Evolutionary conservation across 345 rosid species (phyloP), one percentile per base, ranked within the genome.

Genomic region (Salix koriyanagi): DNA sequence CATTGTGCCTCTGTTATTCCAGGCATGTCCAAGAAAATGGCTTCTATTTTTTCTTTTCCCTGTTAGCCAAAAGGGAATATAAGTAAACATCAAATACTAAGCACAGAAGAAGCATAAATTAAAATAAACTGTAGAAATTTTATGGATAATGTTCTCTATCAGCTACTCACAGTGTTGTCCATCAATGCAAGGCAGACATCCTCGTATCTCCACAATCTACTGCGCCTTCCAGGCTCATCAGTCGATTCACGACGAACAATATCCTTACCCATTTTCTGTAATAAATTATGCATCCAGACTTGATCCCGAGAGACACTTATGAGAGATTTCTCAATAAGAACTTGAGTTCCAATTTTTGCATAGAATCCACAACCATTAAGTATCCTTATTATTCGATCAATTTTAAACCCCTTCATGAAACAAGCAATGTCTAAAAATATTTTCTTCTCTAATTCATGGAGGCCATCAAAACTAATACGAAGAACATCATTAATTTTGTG

Each of bases 391-490:
- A 75, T 46, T 13, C 28, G 58, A 48, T 75, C 64, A 0, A 1
- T 75, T 23, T 66, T 41, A 71, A 75, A 66, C 37, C 71, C 77
- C 6, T 48, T 66, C 0, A 75, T 4, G 13, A 75, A 75, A 26
- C 77, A 66, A 0, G 77, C 71, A n/a, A 75, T 28, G 25, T 75
- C 71, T 11, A 75, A 48, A 50, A 75, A 75, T n/a, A 75, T 66
- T 34, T 75, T 50, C 56, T 75, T 50, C 19, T 75, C 71, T 7
- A 19, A 42, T 65, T 6, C 60, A 15, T 74, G 15, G 10, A 74
- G 69, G 2, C 70, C 70, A 44, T 74, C 41, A 23, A 26, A 74
- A 74, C 76, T 74, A 62, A 74, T 65, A 5, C 34, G 42, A 44
- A 74, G 76, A 16, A 52, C 30, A 42, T 74, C 70, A 3, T 6